These are phyloP conservation scores for Kluyveromyces nonfermentans DNA, from an alignment of 805 yeast genomes.

Conservation along the genomic window DNA sequence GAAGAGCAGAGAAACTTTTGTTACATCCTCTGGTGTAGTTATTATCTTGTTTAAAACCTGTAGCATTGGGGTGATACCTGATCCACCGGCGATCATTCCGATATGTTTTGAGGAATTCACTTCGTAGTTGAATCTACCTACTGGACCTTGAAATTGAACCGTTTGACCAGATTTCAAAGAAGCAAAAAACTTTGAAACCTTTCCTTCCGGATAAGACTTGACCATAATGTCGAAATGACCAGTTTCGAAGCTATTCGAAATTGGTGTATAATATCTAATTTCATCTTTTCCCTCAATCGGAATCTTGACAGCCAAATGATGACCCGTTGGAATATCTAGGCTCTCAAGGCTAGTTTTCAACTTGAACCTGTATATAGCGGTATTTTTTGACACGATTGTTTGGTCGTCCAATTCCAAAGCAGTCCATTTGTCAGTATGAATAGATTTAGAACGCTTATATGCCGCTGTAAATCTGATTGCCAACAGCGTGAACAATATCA, in stretches of 20 bases:
- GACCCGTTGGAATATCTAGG: constrained; percentile 63
- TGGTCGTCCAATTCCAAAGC: constrained; percentile 63
- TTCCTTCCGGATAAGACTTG: constrained; percentile 66
- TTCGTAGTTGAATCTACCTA: constrained; percentile 58
- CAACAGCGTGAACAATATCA: constrained; percentile 33
- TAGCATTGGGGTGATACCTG: constrained; percentile 84
- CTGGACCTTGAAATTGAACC: constrained; percentile 70
- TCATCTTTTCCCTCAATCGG: constrained; percentile 28
- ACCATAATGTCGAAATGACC: constrained; percentile 73
- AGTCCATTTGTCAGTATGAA: constrained; percentile 47
- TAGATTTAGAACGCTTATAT: constrained; percentile 33
- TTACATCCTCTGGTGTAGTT: constrained; percentile 57
- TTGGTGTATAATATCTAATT: constrained; percentile 67
- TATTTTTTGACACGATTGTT: constrained; percentile 59
- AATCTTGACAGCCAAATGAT: constrained; percentile 54
- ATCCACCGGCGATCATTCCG: constrained; percentile 73
- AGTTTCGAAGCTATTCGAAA: constrained; percentile 55
- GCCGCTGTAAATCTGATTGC: constrained; percentile 31
- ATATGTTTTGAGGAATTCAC: constrained; percentile 52
- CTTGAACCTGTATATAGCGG: constrained; percentile 66
- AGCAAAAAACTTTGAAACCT: constrained; percentile 60
- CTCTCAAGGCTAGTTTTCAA: constrained; percentile 51
- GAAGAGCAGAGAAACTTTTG: constrained; percentile 52
- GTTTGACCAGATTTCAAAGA: constrained; percentile 52
- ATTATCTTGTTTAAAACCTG: constrained; percentile 66